Evolutionary conservation across 2,329 filamentous ascomycete species (phyloP).

Genomic region (Penicillium occitanis): DNA sequence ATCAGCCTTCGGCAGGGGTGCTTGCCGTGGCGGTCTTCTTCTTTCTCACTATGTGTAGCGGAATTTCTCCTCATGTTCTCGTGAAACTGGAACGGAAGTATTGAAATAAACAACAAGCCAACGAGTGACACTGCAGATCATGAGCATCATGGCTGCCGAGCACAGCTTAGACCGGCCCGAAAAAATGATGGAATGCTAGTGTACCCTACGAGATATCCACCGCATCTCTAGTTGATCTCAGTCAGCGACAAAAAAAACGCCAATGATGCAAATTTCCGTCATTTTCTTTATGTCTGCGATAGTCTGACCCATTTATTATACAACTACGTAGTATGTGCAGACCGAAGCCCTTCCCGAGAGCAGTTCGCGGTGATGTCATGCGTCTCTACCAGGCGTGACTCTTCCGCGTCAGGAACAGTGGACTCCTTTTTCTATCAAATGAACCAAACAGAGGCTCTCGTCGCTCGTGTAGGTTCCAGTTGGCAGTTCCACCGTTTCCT

Average conservation of each 20-base stretch:
- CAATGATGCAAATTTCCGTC: neutral
- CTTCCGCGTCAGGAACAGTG: constrained; percentile 26
- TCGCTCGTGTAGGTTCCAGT: neutral
- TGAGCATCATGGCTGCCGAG: neutral
- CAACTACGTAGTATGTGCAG: neutral
- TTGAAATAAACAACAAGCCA: neutral
- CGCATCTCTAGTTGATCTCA: neutral
- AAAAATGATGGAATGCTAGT: neutral
- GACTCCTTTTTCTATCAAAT: no score
- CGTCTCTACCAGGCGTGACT: neutral
- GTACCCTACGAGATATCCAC: neutral
- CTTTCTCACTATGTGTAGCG: neutral
- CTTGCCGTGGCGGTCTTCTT: neutral
- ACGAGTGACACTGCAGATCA: neutral
- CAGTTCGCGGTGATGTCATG: constrained; percentile 4
- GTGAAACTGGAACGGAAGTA: neutral
- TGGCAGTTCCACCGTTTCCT: neutral
- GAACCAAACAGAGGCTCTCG: neutral
- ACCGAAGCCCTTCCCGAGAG: neutral
- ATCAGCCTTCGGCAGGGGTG: neutral
- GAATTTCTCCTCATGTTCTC: neutral
- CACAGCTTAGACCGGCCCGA: neutral
- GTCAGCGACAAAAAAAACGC: neutral
- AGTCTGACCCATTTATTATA: neutral
- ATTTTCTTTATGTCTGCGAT: neutral